Percentiles rank a stretch among this genome's conserved stretches.
phyloP scores from a whole-genome alignment of 805 yeast genomes.

The Saccharomyces paradoxus region DNA sequence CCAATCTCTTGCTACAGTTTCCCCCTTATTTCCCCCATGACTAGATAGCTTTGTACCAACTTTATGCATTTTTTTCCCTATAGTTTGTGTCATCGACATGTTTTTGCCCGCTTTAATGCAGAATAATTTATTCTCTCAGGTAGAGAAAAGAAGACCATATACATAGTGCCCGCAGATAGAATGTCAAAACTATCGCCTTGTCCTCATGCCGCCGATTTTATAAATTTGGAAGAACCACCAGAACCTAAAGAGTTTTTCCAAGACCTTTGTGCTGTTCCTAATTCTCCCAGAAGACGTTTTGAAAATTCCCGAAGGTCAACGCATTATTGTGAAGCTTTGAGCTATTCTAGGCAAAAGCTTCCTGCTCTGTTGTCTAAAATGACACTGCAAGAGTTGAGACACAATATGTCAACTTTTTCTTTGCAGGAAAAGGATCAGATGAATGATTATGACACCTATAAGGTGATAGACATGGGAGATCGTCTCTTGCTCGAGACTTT shows the following conservation, averaged over 20 bases:
- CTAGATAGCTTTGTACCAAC: neutral
- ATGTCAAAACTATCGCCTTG: neutral
- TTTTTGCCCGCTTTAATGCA: neutral
- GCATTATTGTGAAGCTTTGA: neutral
- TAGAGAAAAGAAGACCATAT: neutral
- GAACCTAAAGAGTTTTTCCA: neutral
- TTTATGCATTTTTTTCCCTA: neutral
- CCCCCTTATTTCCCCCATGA: neutral
- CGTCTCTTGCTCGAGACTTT: neutral
- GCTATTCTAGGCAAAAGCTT: neutral
- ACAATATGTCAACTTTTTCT: neutral
- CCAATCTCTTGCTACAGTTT: neutral
- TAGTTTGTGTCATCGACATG: neutral
- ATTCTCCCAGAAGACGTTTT: neutral
- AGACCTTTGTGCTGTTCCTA: neutral
- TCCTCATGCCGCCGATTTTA: neutral
- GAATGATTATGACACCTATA: neutral
- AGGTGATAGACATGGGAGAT: conserved; percentile 1
- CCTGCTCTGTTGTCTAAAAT: neutral
- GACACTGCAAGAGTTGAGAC: neutral
- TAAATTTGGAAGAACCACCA: neutral
- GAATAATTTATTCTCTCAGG: neutral
- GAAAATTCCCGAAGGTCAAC: neutral
- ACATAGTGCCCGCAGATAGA: neutral
- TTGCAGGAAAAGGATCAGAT: neutral